Evolutionary conservation across 495 filamentous ascomycete genomes (phyloP), one percentile per base, ranked within the genome.

Genomic region (Cudoniella acicularis): DNA sequence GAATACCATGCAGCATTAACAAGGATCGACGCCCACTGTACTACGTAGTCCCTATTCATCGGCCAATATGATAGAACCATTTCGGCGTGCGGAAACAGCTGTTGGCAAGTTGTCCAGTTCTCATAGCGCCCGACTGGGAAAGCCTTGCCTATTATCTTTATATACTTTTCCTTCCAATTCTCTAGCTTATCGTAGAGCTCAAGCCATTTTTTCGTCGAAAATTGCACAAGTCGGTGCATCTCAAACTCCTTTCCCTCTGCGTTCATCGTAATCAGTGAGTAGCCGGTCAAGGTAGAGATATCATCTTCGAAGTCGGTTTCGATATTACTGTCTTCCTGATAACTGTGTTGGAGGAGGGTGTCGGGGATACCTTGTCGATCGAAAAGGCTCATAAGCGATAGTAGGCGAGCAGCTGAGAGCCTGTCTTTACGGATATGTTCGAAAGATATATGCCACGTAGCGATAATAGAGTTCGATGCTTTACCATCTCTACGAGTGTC

Each of bases 401-500:
- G 41, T 30, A 74, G 54, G 9, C 69, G 61, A 16, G 67, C 62
- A 1, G 73, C 73, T 10, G 70, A 67, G 9, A 8, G 61, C 52
- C 57, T 27, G 1, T 13, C 63, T 43, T 61, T 10, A 13, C 61
- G 67, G 43, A 79, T 72, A 55, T 75, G 49, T 13, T 77, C 69
- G 56, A 79, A 81, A 22, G 73, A 77, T 36, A 79, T 73, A 52
- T 77, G 71, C 73, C 69, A 78, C 11, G 75, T 79, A n/a, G 64
- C 57, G 26, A 78, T 63, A 47, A 79, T 73, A 21, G 71, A 73
- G 59, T 77, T 78, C 21, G 65, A 59, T 10, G 69, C 70, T 26
- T 68, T 56, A 30, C 41, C 21, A 55, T 79, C 77, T 61, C 77
- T 64, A 30, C 74, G 69, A 25, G 66, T 53, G 8, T 79, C 57